Evolutionary conservation across 2,329 filamentous ascomycete genomes (phyloP).

Genomic region (Epichloe glyceriae): DNA sequence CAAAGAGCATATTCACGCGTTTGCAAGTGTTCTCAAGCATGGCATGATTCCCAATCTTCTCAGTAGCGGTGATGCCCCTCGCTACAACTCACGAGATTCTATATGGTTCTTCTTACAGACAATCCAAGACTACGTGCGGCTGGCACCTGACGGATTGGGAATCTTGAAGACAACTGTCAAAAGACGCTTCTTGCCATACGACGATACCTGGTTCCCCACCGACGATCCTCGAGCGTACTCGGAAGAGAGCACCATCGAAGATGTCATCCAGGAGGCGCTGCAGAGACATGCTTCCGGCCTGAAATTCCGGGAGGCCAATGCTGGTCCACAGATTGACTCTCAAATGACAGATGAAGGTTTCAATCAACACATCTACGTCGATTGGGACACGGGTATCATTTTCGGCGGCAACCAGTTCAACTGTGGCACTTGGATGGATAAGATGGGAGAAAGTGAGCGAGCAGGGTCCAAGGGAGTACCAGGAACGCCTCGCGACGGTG

Average conservation of each 20-base stretch:
- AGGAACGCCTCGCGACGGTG: conserved; percentile 91
- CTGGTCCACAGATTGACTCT: conserved; percentile 72
- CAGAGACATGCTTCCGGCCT: conserved; percentile 85
- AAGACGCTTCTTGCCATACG: conserved; percentile 83
- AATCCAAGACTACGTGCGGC: conserved; percentile 81
- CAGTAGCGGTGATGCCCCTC: conserved; percentile 68
- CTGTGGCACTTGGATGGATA: conserved; percentile 99
- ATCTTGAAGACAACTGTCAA: conserved; percentile 67
- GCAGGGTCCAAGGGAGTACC: conserved; percentile 88
- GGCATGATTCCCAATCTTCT: conserved; percentile 96
- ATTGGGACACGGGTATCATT: conserved; percentile 81
- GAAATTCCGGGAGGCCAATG: conserved; percentile 89
- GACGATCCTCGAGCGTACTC: conserved; percentile 81
- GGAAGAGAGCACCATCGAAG: conserved; percentile 66
- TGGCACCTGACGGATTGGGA: conserved; percentile 62
- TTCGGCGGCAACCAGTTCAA: conserved; percentile 91
- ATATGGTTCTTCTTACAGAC: conserved; percentile 97
- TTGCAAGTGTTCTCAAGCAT: conserved; percentile 92
- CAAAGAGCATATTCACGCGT: conserved; percentile 85
- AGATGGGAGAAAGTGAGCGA: conserved; percentile 96
- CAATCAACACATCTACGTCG: conserved; percentile 78
- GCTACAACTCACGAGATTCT: conserved; percentile 93
- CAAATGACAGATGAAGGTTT: conserved; percentile 93
- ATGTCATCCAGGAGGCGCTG: conserved; percentile 84
- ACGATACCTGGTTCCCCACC: conserved; percentile 84